These are phyloP conservation scores for Trypanosoma lewisi DNA, from an alignment of 208 protist genomes.

Conservation along the genomic window DNA sequence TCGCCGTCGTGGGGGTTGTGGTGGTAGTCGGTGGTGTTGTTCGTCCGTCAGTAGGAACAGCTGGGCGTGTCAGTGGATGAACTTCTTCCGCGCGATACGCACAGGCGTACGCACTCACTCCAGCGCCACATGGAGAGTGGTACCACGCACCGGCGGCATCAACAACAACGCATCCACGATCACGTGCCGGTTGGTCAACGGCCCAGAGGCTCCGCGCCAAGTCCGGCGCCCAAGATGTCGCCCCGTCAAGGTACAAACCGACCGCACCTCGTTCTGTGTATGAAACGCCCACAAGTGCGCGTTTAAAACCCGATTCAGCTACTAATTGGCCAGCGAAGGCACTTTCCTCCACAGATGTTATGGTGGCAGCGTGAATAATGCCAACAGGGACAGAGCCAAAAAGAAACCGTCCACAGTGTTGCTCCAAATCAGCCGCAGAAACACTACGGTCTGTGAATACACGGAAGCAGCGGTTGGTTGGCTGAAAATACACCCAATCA, in stretches of 20 bases:
- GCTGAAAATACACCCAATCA: conserved; percentile 15
- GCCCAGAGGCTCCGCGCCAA: conserved; percentile 50
- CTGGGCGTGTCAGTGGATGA: conserved; percentile 21
- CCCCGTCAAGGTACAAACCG: conserved; percentile 52
- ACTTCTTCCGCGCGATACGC: conserved; percentile 33
- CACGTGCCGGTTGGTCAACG: conserved; percentile 29
- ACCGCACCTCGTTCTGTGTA: conserved; percentile 41
- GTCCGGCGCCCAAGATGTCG: conserved; percentile 22
- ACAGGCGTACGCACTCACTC: conserved; percentile 36
- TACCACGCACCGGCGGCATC: conserved; percentile 43
- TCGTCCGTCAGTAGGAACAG: neutral
- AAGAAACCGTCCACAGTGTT: conserved; percentile 40
- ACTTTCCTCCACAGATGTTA: conserved; percentile 48
- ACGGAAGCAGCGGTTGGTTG: conserved; percentile 6
- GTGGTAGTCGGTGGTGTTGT: conserved; percentile 17
- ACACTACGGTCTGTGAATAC: conserved; percentile 23
- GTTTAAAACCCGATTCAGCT: neutral
- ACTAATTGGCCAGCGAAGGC: conserved; percentile 42
- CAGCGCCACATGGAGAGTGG: conserved; percentile 41
- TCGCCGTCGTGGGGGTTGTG: neutral
- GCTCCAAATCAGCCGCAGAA: conserved; percentile 42
- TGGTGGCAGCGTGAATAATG: conserved; percentile 35
- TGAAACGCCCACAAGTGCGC: conserved; percentile 48
- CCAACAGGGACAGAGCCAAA: conserved; percentile 24
- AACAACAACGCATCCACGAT: conserved; percentile 53